phyloP scores from a whole-genome alignment of 2,329 filamentous ascomycete species.

The Xylariaceae sp. region DNA sequence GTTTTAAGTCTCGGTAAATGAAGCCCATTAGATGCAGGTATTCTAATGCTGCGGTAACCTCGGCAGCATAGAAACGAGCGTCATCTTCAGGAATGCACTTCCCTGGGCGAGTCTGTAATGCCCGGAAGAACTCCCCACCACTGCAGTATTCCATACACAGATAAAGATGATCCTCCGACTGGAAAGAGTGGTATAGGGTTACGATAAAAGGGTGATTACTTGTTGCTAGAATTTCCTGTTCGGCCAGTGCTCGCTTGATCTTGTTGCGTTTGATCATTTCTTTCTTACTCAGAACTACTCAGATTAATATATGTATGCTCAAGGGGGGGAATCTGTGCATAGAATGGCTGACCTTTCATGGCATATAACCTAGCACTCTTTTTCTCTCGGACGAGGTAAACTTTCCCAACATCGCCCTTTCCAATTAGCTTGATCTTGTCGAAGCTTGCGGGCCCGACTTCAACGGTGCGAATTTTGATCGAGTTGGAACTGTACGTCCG shows the following conservation, averaged over 20 bases:
- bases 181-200: conserved; percentile 97
- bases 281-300: conserved; percentile 92
- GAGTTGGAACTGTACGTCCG: conserved; percentile 99
- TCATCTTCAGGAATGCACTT: conserved; percentile 98
- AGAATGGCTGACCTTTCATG: conserved; percentile 81
- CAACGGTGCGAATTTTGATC: conserved; percentile 96
- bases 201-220: conserved; percentile 99
- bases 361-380: conserved; percentile 94
- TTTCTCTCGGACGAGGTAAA: conserved; percentile 97
- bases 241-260: conserved; percentile 96
- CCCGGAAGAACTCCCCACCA: conserved; percentile 97
- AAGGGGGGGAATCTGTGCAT: neutral
- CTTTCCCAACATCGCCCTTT: conserved; percentile 98
- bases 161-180: conserved; percentile 97
- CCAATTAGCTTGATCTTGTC: conserved; percentile 99
- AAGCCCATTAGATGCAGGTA: conserved; percentile 99
- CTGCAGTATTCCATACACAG: conserved; percentile 99
- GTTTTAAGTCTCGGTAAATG: conserved; percentile 97
- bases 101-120: conserved; percentile 91
- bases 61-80: conserved; percentile 94
- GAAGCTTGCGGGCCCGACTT: conserved; percentile 93
- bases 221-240: conserved; percentile 97
- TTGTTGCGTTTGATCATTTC: conserved; percentile 99
- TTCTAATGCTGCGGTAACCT: conserved; percentile 94
- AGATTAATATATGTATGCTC: conserved; percentile 38